Evolutionary conservation across 1,139 yeast genomes (phyloP).

Genomic region (Debaryomyces singareniensis): DNA sequence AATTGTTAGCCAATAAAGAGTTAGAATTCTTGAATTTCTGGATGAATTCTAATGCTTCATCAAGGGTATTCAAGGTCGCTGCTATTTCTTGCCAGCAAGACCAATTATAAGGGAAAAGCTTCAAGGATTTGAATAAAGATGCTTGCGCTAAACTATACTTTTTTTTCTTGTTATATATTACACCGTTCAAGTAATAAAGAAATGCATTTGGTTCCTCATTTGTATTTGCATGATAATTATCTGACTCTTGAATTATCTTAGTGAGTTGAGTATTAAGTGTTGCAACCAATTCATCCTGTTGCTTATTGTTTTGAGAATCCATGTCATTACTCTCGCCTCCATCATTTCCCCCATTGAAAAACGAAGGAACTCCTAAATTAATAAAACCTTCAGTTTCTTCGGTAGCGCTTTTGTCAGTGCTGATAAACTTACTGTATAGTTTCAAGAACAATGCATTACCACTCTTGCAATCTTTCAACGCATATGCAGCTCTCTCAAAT

Average conservation of each 20-base stretch:
- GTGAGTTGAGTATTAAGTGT: slow-evolving; percentile 24
- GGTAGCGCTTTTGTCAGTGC: slow-evolving; percentile 68
- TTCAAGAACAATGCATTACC: slow-evolving; percentile 58
- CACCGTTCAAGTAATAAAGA: slow-evolving; percentile 62
- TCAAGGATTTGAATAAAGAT: slow-evolving; percentile 51
- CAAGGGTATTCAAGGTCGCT: slow-evolving; percentile 55
- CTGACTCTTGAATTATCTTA: slow-evolving; percentile 40
- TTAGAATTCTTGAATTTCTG: slow-evolving; percentile 26
- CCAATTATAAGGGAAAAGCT: slow-evolving; percentile 81
- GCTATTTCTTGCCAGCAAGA: slow-evolving; percentile 86
- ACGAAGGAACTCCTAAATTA: slow-evolving; percentile 19
- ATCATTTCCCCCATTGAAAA: slow-evolving; percentile 2
- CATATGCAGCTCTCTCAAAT: slow-evolving; percentile 69
- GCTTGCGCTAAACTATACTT: slow-evolving; percentile 55
- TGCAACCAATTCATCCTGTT: slow-evolving; percentile 10
- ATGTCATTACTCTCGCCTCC: slow-evolving; percentile 6
- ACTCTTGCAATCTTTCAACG: slow-evolving; percentile 46
- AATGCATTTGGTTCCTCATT: slow-evolving; percentile 45
- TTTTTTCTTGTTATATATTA: slow-evolving; percentile 58
- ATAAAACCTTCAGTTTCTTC: slow-evolving; percentile 64
- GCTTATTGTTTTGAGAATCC: slow-evolving; percentile 10
- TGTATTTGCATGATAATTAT: slow-evolving; percentile 19
- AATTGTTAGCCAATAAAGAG: slow-evolving; percentile 16
- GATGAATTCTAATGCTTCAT: slow-evolving; percentile 51
- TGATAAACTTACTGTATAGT: slow-evolving; percentile 61